phyloP scores from a whole-genome alignment of 768 basidiomycete genomes.

The Mycena rebaudengoi region DNA sequence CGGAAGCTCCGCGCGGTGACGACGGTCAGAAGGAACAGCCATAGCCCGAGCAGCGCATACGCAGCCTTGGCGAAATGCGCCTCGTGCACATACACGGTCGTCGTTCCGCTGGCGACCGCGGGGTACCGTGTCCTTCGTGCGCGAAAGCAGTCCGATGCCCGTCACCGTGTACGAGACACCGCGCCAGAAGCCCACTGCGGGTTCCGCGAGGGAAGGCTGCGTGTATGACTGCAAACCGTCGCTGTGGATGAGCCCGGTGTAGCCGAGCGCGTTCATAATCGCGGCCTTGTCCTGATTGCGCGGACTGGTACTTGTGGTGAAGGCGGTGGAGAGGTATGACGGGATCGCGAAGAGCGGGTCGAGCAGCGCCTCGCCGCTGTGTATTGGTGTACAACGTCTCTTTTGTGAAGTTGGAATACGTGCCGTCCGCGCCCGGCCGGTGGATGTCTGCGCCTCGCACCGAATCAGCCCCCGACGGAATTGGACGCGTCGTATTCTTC shows the following conservation, averaged over 20 bases:
- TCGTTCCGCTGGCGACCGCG: constrained; percentile 7
- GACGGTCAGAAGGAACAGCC: constrained; percentile 10
- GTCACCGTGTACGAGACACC: constrained; percentile 14
- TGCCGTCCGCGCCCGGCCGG: constrained; percentile 20
- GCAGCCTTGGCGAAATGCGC: neutral
- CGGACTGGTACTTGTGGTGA: neutral
- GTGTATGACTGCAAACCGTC: neutral
- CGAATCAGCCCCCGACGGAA: constrained; percentile 5
- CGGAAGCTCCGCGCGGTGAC: constrained; percentile 19
- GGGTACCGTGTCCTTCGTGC: constrained; percentile 13
- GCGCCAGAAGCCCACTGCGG: constrained; percentile 18
- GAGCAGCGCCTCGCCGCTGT: constrained; percentile 27
- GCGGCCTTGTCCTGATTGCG: neutral
- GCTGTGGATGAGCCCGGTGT: neutral
- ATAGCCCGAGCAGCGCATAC: constrained; percentile 10
- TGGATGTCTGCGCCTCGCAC: constrained; percentile 14
- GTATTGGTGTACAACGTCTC: constrained; percentile 6
- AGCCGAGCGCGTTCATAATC: constrained; percentile 1
- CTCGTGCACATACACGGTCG: constrained; percentile 14
- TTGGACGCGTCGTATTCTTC: neutral
- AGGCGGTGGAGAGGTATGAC: constrained; percentile 2
- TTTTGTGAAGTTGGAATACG: constrained; percentile 17
- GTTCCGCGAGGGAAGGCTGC: constrained; percentile 7
- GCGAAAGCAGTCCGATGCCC: constrained; percentile 18
- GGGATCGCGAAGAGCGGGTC: constrained; percentile 22